These are phyloP conservation scores for Adenanthera pavonina DNA, from an alignment of 306 rosid genomes.

Conservation along the genomic window DNA sequence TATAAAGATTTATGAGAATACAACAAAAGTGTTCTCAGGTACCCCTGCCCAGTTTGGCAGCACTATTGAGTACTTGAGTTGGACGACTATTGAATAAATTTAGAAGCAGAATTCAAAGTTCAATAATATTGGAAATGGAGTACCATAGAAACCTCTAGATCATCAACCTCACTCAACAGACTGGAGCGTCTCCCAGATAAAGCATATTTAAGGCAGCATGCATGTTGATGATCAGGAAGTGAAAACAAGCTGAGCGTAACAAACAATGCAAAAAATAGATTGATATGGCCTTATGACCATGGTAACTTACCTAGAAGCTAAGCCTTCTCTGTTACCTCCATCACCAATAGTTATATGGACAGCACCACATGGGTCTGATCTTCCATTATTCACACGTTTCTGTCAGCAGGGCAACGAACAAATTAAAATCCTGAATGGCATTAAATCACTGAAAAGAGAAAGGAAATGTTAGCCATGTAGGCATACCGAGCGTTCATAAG, in stretches of 20 bases:
- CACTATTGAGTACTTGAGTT: neutral
- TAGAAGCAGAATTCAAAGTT: neutral
- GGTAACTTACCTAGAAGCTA: slow-evolving; percentile 67
- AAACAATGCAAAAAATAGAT: slow-evolving; percentile 26
- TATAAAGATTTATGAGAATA: neutral
- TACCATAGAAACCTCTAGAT: neutral
- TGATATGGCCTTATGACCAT: slow-evolving; percentile 12
- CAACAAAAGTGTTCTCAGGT: neutral
- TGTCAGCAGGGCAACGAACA: slow-evolving; percentile 37
- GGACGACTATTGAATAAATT: neutral
- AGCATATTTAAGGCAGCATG: slow-evolving; percentile 18
- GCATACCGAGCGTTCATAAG: slow-evolving; percentile 88
- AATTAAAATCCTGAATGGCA: slow-evolving; percentile 17
- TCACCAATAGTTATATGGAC: slow-evolving; percentile 93
- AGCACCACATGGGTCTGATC: slow-evolving; percentile 75
- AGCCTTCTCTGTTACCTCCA: slow-evolving; percentile 93
- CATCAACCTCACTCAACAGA: neutral
- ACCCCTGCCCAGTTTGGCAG: slow-evolving; percentile 1
- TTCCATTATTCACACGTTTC: slow-evolving; percentile 76
- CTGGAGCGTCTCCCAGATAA: neutral
- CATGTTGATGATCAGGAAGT: slow-evolving; percentile 24
- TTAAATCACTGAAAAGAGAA: neutral
- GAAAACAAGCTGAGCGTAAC: neutral
- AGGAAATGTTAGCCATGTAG: neutral
- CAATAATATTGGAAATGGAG: neutral